A percentile compares a stretch with the other conserved stretches of the same genome.
These are phyloP conservation scores for Sphaerulina vaccinii DNA, from an alignment of 2,329 filamentous ascomycete species.

Conservation along the genomic window DNA sequence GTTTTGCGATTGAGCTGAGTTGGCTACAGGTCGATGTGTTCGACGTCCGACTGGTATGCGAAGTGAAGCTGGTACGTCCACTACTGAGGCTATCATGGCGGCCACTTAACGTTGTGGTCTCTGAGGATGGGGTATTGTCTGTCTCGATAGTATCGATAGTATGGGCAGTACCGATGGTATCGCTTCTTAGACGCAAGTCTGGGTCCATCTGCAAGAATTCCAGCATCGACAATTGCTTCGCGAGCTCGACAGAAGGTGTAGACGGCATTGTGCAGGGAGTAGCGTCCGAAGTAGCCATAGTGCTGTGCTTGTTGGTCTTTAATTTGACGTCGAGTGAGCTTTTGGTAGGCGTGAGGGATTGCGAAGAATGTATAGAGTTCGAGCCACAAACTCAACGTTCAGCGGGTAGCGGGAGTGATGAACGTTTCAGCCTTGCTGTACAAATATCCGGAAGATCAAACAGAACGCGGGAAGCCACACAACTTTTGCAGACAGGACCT, in stretches of 20 bases:
- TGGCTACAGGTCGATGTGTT: slow-evolving; percentile 14
- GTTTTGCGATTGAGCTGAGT: slow-evolving; percentile 10
- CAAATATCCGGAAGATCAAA: slow-evolving; percentile 9
- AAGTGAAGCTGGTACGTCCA: slow-evolving; percentile 17
- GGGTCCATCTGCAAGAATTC: slow-evolving; percentile 11
- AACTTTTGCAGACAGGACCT: slow-evolving; percentile 3
- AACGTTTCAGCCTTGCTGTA: slow-evolving; percentile 17
- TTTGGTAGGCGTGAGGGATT: neutral
- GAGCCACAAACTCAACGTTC: slow-evolving; percentile 8
- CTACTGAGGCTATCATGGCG: slow-evolving; percentile 20
- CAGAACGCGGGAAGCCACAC: slow-evolving; percentile 7
- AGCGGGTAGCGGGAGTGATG: neutral
- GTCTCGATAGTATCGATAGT: slow-evolving; percentile 8
- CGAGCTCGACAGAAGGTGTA: slow-evolving; percentile 6
- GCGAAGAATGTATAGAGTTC: slow-evolving; percentile 5
- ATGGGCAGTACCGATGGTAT: slow-evolving; percentile 3
- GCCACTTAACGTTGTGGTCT: slow-evolving; percentile 17
- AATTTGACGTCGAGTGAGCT: slow-evolving; percentile 5
- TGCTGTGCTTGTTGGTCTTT: slow-evolving; percentile 4
- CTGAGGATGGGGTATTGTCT: slow-evolving; percentile 13
- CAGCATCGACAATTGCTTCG: slow-evolving; percentile 12
- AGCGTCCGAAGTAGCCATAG: slow-evolving; percentile 11
- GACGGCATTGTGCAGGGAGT: slow-evolving; percentile 5
- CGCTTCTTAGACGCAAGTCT: slow-evolving; percentile 4
- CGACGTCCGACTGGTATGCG: slow-evolving; percentile 20